Evolutionary conservation across 192 early-diverging fungal genomes (phyloP).

Genomic region (Spizellomyces sp.): DNA sequence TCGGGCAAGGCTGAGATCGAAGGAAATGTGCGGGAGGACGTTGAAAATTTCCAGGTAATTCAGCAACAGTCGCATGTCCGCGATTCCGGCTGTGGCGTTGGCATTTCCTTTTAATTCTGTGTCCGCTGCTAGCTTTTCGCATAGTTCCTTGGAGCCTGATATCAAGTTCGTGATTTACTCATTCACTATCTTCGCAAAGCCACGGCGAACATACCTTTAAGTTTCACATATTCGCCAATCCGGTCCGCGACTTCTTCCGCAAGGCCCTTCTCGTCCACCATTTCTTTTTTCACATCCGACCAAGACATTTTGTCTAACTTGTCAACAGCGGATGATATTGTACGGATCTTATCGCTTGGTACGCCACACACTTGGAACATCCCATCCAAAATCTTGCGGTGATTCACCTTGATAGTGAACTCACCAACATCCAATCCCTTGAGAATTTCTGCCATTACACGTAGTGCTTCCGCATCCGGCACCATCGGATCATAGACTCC

Average conservation of each 20-base stretch:
- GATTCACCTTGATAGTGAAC: constrained; percentile 96
- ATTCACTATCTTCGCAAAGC: not conserved
- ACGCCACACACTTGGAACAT: constrained; percentile 97
- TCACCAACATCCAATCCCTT: constrained; percentile 76
- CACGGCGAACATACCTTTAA: constrained; percentile 49
- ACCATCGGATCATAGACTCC: constrained; percentile 94
- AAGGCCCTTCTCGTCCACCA: constrained; percentile 92
- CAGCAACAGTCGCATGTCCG: constrained; percentile 85
- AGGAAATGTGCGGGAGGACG: constrained; percentile 73
- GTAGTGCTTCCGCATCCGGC: constrained; percentile 90
- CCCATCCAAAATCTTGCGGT: constrained; percentile 96
- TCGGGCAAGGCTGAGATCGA: constrained; percentile 94
- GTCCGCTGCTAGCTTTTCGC: constrained; percentile 71
- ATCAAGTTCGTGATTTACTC: not conserved
- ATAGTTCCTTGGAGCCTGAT: constrained; percentile 72
- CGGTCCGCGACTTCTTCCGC: constrained; percentile 76
- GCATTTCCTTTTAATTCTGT: constrained; percentile 64
- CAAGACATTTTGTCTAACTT: constrained; percentile 98
- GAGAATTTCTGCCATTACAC: constrained; percentile 82
- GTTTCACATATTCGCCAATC: constrained; percentile 90
- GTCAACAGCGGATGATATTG: constrained; percentile 97
- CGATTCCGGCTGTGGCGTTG: constrained; percentile 76
- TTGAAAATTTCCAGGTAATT: constrained; percentile 81
- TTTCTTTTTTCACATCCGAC: constrained; percentile 92
- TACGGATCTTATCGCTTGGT: constrained; percentile 79